Base-by-base conservation (phyloP, 306 rosid genomes). In the Elaeagnus macrophylla region DNA sequence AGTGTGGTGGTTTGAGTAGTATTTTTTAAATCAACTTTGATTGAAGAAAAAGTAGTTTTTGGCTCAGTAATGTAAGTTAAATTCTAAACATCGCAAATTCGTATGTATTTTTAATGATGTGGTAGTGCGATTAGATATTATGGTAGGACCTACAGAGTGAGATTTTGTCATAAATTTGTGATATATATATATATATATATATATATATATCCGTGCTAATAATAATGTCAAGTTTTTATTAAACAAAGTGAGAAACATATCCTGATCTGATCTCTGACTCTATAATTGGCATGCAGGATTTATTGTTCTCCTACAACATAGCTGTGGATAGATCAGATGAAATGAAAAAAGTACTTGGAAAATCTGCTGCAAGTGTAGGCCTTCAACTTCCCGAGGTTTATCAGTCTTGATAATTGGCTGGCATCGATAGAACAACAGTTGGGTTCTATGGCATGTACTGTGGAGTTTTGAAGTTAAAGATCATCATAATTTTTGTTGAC, bases 341-440 rank as follows among this genome's bases (percentile, higher is more conserved):
- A 70, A 85, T 87, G 77, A 80, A 59, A 69, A 88, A 81, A 58
- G 66, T 75, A 25, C 83, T 91, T 53, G 89, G 93, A 62, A 87
- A 84, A 75, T 91, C 99, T 52, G 95, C 99, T 47, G 86, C 96
- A 16, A 84, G 95, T 39, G 93, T 91, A 25, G 99, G 99, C 39
- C 99, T 91, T 67, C 78, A 48, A 64, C 96, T 91, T 52, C 97
- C 97, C 1, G 87, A 78, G 63, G 82, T 58, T 59, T 91, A 86
- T 75, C 83, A 71, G 65, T 59, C 83, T 37, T 86, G 63, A 79
- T 56, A 39, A 52, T 25, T 36, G 51, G 55, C 16, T 48, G 47
- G 18, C 42, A 25, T 1, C 18, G 7, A 44, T 1, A 44, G 15
- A 3, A 44, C 14, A 10, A 0, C 14, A 10, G 12, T 44, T 44